These are phyloP conservation scores for Dactylellina parvicollis DNA, from an alignment of 2,329 filamentous ascomycete genomes.

Conservation along the genomic window DNA sequence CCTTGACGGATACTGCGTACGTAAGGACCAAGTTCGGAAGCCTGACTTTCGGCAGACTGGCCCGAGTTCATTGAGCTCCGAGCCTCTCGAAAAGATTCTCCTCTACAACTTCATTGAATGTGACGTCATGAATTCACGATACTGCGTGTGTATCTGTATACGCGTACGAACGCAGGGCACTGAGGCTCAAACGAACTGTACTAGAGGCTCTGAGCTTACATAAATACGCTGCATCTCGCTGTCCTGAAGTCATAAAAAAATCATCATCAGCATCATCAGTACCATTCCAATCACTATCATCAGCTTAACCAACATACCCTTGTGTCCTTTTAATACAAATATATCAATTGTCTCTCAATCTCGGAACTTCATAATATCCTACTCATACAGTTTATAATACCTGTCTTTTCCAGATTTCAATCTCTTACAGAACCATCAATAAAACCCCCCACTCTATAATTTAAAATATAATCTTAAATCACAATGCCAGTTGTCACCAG, in stretches of 20 bases:
- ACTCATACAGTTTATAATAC: conserved; percentile 52
- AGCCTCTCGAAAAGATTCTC: background rate
- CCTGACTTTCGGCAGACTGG: too few relatives aligned
- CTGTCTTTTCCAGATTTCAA: too few relatives aligned
- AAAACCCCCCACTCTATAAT: too few relatives aligned
- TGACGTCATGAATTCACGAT: conserved; percentile 25
- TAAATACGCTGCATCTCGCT: conserved; percentile 32
- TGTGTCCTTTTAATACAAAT: background rate
- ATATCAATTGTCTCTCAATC: background rate
- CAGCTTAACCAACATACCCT: background rate
- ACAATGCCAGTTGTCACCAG: conserved; percentile 61
- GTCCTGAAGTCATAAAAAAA: conserved; percentile 1
- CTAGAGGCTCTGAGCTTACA: background rate
- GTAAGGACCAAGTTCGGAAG: background rate
- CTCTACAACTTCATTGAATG: background rate
- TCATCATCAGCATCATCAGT: conserved; percentile 36
- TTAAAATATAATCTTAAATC: conserved; percentile 59
- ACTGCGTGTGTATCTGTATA: background rate
- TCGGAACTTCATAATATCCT: background rate
- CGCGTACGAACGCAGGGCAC: background rate
- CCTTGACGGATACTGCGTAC: background rate
- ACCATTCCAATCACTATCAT: conserved; percentile 11
- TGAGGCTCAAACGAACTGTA: background rate
- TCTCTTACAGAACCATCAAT: too few relatives aligned
- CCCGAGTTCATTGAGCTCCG: conserved; percentile 6